Evolutionary conservation across 371 early-diverging fungal genomes (phyloP).

Genomic region (Mortierella polycephala): DNA sequence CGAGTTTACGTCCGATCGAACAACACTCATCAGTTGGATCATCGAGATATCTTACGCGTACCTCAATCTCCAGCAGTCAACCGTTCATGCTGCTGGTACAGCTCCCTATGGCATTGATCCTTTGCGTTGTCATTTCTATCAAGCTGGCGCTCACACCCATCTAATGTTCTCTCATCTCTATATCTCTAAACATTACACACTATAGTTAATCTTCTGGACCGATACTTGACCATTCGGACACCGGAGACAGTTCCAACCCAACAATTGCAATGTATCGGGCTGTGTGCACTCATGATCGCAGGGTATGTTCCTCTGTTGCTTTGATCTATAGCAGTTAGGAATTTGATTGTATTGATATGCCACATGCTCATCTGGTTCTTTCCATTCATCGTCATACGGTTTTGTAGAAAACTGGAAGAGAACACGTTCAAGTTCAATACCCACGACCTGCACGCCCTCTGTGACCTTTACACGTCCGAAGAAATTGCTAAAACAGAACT

Average conservation of each 20-base stretch:
- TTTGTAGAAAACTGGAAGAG: conserved; percentile 41
- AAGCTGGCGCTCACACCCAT: too few relatives aligned
- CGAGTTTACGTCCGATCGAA: conserved; percentile 9
- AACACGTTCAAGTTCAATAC: conserved; percentile 9
- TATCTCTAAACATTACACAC: not conserved
- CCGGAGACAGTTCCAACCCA: not conserved
- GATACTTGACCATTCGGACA: conserved; percentile 15
- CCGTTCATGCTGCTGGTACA: conserved; percentile 34
- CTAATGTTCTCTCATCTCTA: not conserved
- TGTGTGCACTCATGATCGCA: conserved; percentile 45
- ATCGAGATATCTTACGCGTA: conserved; percentile 28
- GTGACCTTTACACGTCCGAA: conserved; percentile 17
- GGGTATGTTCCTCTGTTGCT: conserved; percentile 5
- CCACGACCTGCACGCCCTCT: conserved; percentile 9
- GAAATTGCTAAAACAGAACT: conserved; percentile 35
- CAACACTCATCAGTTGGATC: conserved; percentile 22
- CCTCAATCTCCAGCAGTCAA: conserved; percentile 7
- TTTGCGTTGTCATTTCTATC: not conserved
- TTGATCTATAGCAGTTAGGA: not conserved
- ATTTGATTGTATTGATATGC: not conserved
- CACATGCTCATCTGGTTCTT: not conserved
- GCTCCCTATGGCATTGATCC: not conserved
- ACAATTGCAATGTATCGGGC: conserved; percentile 22
- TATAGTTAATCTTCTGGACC: conserved; percentile 42
- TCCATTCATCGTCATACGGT: too few relatives aligned